Evolutionary conservation across 257 asterid genomes (phyloP).

Genomic region (Scutellaria minor): DNA sequence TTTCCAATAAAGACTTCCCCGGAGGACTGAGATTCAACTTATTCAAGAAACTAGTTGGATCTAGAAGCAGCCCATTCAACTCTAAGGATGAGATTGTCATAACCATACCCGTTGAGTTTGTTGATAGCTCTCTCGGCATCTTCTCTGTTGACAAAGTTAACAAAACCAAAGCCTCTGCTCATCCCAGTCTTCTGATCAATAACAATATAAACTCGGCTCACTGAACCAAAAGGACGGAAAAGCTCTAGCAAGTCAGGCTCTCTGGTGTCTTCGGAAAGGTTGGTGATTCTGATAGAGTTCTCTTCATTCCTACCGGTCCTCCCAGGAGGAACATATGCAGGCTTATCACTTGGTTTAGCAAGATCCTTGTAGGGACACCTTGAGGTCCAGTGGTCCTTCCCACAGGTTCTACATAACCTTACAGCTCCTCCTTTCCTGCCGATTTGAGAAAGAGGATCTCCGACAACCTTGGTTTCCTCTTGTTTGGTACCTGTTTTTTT

Average conservation of each 20-base stretch:
- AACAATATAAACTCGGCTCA: conserved; percentile 85
- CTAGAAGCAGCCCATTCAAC: conserved; percentile 99
- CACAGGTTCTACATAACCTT: conserved; percentile 88
- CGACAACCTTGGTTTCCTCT: conserved; percentile 63
- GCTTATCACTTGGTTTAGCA: conserved; percentile 71
- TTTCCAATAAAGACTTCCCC: too few species aligned
- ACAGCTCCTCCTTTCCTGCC: conserved; percentile 68
- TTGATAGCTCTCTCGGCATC: conserved; percentile 95
- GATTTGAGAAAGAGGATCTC: conserved; percentile 58
- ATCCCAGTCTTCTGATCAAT: conserved; percentile 79
- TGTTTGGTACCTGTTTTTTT: conserved; percentile 63
- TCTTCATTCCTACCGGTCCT: conserved; percentile 80
- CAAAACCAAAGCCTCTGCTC: conserved; percentile 93
- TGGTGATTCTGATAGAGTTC: conserved; percentile 87
- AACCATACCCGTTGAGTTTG: conserved; percentile 91
- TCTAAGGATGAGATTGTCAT: conserved; percentile 86
- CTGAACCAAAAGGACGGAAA: conserved; percentile 84
- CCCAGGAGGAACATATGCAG: conserved; percentile 84
- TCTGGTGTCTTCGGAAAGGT: conserved; percentile 92
- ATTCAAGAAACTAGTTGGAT: conserved; percentile 45
- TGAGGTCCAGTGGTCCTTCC: conserved; percentile 96
- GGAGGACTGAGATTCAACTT: background rate
- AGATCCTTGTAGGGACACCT: conserved; percentile 97
- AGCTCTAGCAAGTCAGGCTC: conserved; percentile 89
- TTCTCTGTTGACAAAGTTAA: conserved; percentile 80